Base-by-base conservation (phyloP, 139 green algal genomes). In the Asterochloris erici region DNA sequence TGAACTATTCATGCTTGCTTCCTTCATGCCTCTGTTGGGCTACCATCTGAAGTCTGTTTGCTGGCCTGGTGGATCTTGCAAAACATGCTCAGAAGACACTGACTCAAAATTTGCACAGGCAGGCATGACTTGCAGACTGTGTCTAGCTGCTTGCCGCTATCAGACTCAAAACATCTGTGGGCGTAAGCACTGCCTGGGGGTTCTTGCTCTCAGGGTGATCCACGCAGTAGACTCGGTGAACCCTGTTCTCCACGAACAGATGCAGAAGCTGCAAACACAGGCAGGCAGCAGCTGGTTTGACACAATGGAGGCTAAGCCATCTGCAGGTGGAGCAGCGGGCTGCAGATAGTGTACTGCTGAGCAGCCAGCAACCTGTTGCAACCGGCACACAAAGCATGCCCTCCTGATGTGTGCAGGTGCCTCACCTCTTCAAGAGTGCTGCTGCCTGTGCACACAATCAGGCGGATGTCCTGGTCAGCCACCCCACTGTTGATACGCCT, bases 401-500 rank as follows among this genome's bases (percentile, higher is more conserved):
- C 19, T 21, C 10, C 23, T 62, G 0, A 11, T 11, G 26, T 23
- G 11, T 28, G 73, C 73, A 77, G 6, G 26, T 11, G 74, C 16
- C 74, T 79, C 38, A 80, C 76, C 13, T 80, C 21, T 27, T 80
- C 54, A 9, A 80, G 76, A 14, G 76, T 80, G 76, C 60, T 63
- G 9, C 14, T 38, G 47, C 60, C 26, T 70, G 76, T 80, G 60
- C 76, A 80, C 14, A 62, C 68, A 21, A 80, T 70, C 16, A 62
- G 76, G 23, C 68, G 76, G 60, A 70, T 70, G 23, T 70, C 60
- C 9, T 28, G 60, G 54, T 80, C 76, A 70, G 68, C 60, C 24
- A 80, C 68, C 24, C 76, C 76, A 24, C 60, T 80, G 60, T 80
- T 80, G 54, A 80, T 80, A n/a, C 76, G 76, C 24, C 69, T n/a